phyloP scores from a whole-genome alignment of 805 yeast species.

The Maudiozyma bulderi region DNA sequence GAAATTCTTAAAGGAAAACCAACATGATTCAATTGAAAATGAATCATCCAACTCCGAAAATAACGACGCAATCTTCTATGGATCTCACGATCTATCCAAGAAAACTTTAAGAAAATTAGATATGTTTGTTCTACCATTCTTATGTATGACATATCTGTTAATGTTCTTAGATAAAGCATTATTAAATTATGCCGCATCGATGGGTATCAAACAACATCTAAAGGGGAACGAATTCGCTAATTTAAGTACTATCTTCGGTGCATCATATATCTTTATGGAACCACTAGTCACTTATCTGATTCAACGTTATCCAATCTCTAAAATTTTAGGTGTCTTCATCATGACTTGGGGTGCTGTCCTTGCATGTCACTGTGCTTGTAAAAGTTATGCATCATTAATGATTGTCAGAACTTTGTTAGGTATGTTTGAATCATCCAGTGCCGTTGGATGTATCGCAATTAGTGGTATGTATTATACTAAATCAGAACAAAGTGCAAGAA shows the following conservation, averaged over 20 bases:
- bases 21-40: neutral
- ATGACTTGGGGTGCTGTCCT: constrained; percentile 47
- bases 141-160: constrained; percentile 45
- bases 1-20: constrained; percentile 12
- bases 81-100: constrained; percentile 14
- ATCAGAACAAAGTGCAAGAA: constrained; percentile 41
- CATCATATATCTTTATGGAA: constrained; percentile 44
- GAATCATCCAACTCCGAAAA: neutral
- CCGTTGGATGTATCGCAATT: constrained; percentile 47
- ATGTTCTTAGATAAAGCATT: constrained; percentile 54
- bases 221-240: constrained; percentile 42
- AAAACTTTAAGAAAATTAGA: constrained; percentile 36
- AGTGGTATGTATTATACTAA: constrained; percentile 56
- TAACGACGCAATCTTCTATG: constrained; percentile 14
- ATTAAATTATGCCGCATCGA: constrained; percentile 51
- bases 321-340: constrained; percentile 39
- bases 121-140: constrained; percentile 36
- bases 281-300: constrained; percentile 40
- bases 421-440: constrained; percentile 43
- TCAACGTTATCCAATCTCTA: constrained; percentile 46
- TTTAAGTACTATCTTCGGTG: constrained; percentile 45
- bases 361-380: constrained; percentile 43
- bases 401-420: constrained; percentile 46
- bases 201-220: constrained; percentile 48
- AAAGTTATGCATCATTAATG: constrained; percentile 45